These are phyloP conservation scores for Ricinus communis DNA, from an alignment of 345 rosid species.

Conservation along the genomic window DNA sequence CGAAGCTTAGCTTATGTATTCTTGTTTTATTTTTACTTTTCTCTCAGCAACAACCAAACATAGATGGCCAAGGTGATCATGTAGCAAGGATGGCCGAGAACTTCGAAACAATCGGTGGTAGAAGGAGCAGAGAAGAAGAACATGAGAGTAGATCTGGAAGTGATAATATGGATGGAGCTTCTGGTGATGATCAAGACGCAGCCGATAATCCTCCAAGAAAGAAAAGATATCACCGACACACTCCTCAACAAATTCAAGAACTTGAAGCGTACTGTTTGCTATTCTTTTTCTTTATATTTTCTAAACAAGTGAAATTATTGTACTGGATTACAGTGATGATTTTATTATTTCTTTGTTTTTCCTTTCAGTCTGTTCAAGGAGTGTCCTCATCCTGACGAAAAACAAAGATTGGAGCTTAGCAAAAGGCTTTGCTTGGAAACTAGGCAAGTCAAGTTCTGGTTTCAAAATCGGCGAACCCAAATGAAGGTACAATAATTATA, in stretches of 20 bases:
- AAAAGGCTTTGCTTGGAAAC: slow-evolving; percentile 78
- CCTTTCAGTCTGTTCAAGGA: slow-evolving; percentile 66
- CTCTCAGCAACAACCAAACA: slow-evolving; percentile 54
- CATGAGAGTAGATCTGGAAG: slow-evolving; percentile 93
- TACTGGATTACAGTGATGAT: neutral
- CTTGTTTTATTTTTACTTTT: neutral
- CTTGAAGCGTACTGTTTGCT: slow-evolving; percentile 76
- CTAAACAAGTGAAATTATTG: neutral
- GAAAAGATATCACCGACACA: slow-evolving; percentile 99
- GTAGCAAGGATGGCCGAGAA: slow-evolving; percentile 20
- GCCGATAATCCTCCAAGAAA: slow-evolving; percentile 83
- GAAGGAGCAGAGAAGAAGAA: slow-evolving; percentile 34
- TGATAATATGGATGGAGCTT: slow-evolving; percentile 86
- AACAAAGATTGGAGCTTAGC: slow-evolving; percentile 80
- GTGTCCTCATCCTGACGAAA: slow-evolving; percentile 97
- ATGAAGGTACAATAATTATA: slow-evolving; percentile 62
- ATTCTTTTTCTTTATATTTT: no score
- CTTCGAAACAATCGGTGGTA: slow-evolving; percentile 15
- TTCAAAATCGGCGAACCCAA: slow-evolving; percentile 94
- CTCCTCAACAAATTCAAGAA: slow-evolving; percentile 99
- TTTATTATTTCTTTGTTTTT: no score
- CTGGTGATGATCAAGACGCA: slow-evolving; percentile 94
- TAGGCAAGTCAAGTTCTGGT: slow-evolving; percentile 96
- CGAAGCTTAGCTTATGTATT: neutral
- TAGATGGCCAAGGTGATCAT: slow-evolving; percentile 43